These are phyloP conservation scores for Triticum monococcum DNA, from an alignment of 176 grass and related monocot genomes.

Conservation along the genomic window DNA sequence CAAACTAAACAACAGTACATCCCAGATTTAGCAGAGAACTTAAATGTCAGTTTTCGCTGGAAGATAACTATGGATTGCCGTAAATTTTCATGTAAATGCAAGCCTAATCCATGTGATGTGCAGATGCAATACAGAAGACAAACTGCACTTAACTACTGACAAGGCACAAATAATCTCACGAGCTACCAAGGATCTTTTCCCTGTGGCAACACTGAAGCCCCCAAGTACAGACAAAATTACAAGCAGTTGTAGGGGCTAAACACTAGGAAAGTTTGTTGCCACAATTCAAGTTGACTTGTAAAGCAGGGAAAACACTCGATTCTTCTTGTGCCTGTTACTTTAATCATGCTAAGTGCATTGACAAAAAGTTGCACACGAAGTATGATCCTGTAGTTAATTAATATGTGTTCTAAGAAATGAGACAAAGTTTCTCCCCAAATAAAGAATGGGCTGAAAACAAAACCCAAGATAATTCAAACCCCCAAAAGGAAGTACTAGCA, in stretches of 20 bases:
- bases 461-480: background rate
- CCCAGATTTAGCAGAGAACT: background rate
- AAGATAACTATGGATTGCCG: background rate
- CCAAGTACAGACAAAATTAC: background rate
- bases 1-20: background rate
- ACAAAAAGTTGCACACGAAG: background rate
- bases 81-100: background rate
- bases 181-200: background rate
- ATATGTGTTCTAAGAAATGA: background rate
- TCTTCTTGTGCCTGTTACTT: background rate
- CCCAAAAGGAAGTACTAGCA: background rate
- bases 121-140: background rate
- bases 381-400: background rate
- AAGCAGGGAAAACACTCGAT: background rate
- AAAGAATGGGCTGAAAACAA: background rate
- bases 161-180: background rate
- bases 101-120: background rate
- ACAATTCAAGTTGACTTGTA: background rate
- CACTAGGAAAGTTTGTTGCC: background rate
- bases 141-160: background rate
- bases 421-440: background rate
- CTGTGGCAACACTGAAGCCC: background rate
- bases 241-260: background rate
- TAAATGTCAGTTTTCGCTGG: constrained; percentile 2
- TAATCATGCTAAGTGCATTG: background rate